Percentiles rank a stretch among this genome's conserved stretches.
Conservation (phyloP, 352 stramenopile genomes). For the Thalassiosira mediterranea region DNA sequence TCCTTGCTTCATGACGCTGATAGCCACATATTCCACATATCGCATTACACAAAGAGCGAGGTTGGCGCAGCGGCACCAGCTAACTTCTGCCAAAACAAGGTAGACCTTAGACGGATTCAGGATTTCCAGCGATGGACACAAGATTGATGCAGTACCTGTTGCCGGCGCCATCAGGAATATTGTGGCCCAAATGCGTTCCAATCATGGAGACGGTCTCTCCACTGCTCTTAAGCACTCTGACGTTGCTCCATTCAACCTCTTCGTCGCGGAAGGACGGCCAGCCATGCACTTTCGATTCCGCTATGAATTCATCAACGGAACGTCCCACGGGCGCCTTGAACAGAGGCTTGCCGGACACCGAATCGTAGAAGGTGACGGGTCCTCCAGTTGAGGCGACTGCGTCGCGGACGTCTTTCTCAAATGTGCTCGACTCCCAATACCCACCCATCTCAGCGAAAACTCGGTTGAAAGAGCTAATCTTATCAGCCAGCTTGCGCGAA, state of each 20-base stretch:
- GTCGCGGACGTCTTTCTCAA: conserved; percentile 50
- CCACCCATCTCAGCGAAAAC: conserved; percentile 84
- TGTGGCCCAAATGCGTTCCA: conserved; percentile 83
- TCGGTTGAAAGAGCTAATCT: conserved; percentile 87
- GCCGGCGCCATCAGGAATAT: conserved; percentile 80
- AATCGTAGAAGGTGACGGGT: conserved; percentile 80
- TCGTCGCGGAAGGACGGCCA: conserved; percentile 85
- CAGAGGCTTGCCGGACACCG: conserved; percentile 81
- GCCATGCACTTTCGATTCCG: conserved; percentile 77
- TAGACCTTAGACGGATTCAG: conserved; percentile 15
- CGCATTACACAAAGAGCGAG: too few species aligned
- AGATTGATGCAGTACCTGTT: conserved; percentile 91
- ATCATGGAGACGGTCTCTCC: conserved; percentile 83
- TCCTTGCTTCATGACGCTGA: neutral
- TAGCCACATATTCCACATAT: too few species aligned
- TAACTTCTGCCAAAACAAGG: too few species aligned
- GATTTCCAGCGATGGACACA: conserved; percentile 82
- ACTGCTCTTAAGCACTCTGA: conserved; percentile 78
- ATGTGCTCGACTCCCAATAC: conserved; percentile 81
- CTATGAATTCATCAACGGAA: conserved; percentile 81
- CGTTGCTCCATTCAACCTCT: conserved; percentile 87
- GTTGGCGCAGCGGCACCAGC: too few species aligned
- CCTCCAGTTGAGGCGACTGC: conserved; percentile 17
- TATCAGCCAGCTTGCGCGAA: conserved; percentile 77
- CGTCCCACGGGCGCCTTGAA: conserved; percentile 83